Evolutionary conservation across 2,329 filamentous ascomycete species (phyloP).

Genomic region (Aspergillus chevalieri): DNA sequence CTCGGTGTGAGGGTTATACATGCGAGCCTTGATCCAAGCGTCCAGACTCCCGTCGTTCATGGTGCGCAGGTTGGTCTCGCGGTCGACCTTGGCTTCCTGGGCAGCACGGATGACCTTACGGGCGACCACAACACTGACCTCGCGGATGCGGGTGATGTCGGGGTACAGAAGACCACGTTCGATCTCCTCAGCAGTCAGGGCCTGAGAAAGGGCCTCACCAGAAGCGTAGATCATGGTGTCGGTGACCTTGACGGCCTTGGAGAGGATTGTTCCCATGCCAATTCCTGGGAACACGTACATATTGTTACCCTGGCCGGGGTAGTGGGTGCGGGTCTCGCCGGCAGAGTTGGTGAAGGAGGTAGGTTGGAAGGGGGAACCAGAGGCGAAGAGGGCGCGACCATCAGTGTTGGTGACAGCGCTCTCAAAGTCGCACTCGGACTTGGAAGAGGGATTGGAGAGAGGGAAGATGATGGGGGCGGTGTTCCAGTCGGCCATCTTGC

Average conservation of each 20-base stretch:
- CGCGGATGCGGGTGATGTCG: constrained; percentile 80
- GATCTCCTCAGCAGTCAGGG: constrained; percentile 74
- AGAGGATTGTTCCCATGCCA: constrained; percentile 84
- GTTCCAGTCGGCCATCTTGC: constrained; percentile 57
- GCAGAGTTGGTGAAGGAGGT: constrained; percentile 58
- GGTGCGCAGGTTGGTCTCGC: constrained; percentile 38
- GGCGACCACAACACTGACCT: constrained; percentile 79
- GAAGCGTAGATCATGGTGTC: constrained; percentile 97
- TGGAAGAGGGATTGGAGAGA: constrained; percentile 89
- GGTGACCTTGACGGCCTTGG: constrained; percentile 79
- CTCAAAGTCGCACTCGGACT: constrained; percentile 97
- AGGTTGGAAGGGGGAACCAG: constrained; percentile 82
- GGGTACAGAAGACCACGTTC: constrained; percentile 84
- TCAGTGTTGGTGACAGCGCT: constrained; percentile 87
- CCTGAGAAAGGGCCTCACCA: constrained; percentile 70
- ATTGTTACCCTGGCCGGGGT: constrained; percentile 73
- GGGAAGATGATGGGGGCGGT: constrained; percentile 89
- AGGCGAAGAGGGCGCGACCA: constrained; percentile 86
- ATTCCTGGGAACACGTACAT: constrained; percentile 96
- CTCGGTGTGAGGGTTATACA: constrained; percentile 46
- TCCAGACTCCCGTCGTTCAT: constrained; percentile 41
- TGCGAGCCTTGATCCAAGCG: constrained; percentile 43
- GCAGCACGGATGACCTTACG: constrained; percentile 91
- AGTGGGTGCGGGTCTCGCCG: constrained; percentile 59
- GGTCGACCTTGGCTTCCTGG: constrained; percentile 67